Evolutionary conservation across 2,329 filamentous ascomycete genomes (phyloP).

Genomic region (Pseudogymnoascus sp.): DNA sequence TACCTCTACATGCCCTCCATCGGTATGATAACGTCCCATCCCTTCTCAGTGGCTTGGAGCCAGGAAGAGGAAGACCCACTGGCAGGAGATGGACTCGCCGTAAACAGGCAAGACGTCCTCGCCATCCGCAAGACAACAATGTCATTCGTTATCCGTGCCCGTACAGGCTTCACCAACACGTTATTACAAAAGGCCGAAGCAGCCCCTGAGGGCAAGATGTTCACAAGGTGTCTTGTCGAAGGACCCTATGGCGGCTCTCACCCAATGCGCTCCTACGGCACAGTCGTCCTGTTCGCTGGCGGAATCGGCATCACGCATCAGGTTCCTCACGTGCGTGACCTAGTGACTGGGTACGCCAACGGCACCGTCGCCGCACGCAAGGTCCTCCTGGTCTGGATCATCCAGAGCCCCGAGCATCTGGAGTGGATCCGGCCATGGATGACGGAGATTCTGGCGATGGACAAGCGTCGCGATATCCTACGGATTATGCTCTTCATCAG

Average conservation of each 20-base stretch:
- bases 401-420: constrained; percentile 69
- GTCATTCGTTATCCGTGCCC: constrained; percentile 63
- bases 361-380: constrained; percentile 63
- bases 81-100: constrained; percentile 45
- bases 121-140: constrained; percentile 55
- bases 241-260: constrained; percentile 70
- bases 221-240: constrained; percentile 60
- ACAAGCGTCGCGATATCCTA: constrained; percentile 62
- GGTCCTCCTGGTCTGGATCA: constrained; percentile 68
- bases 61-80: constrained; percentile 49
- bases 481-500: constrained; percentile 73
- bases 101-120: constrained; percentile 49
- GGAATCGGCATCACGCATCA: constrained; percentile 76
- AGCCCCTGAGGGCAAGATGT: constrained; percentile 51
- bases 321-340: constrained; percentile 63
- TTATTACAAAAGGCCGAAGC: constrained; percentile 59
- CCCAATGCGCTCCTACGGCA: constrained; percentile 65
- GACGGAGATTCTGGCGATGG: constrained; percentile 70
- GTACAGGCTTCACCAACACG: constrained; percentile 63
- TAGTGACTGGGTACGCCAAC: constrained; percentile 59
- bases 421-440: constrained; percentile 82
- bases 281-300: constrained; percentile 68
- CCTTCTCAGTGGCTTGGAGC: constrained; percentile 72
- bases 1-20: constrained; percentile 70
- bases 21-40: constrained; percentile 66